These are phyloP conservation scores for Phyllosticta citribraziliensis DNA, from an alignment of 2,329 filamentous ascomycete species.

Conservation along the genomic window DNA sequence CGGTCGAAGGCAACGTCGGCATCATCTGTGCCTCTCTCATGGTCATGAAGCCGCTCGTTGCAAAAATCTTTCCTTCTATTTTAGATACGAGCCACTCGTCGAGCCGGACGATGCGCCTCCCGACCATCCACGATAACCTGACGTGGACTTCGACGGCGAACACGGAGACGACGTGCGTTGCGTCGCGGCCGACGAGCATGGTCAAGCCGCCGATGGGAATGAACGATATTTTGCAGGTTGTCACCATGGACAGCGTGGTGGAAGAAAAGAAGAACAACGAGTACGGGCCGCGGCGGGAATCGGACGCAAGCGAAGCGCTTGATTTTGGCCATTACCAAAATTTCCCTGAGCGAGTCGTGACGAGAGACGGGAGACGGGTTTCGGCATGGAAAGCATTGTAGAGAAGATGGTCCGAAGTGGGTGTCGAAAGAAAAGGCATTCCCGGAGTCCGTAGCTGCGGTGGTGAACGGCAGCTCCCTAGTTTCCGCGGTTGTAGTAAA, in stretches of 20 bases:
- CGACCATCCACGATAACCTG: slow-evolving; percentile 1
- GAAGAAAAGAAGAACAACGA: not conserved
- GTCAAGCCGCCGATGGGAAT: not conserved
- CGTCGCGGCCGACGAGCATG: not conserved
- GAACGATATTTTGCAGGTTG: not conserved
- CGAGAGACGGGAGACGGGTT: not conserved
- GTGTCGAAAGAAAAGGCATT: too few relatives aligned
- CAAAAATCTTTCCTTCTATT: slow-evolving; percentile 50
- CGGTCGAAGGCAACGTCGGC: slow-evolving; percentile 75
- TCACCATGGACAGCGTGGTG: slow-evolving; percentile 6
- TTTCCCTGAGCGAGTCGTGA: not conserved
- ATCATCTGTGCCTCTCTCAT: slow-evolving; percentile 79
- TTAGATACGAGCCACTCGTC: slow-evolving; percentile 16
- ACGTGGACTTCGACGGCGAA: not conserved
- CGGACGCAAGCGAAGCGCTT: not conserved
- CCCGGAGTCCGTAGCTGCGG: too few relatives aligned
- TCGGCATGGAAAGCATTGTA: not conserved
- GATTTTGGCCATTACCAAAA: not conserved
- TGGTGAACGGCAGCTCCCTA: too few relatives aligned
- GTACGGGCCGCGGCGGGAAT: not conserved
- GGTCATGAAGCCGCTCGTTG: slow-evolving; percentile 57
- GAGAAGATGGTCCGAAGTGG: too few relatives aligned
- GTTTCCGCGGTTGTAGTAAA: too few relatives aligned
- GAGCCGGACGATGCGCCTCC: not conserved
- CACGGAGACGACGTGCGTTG: not conserved